Conservation (phyloP, 352 stramenopile genomes). For the Peronosclerospora sorghi region DNA sequence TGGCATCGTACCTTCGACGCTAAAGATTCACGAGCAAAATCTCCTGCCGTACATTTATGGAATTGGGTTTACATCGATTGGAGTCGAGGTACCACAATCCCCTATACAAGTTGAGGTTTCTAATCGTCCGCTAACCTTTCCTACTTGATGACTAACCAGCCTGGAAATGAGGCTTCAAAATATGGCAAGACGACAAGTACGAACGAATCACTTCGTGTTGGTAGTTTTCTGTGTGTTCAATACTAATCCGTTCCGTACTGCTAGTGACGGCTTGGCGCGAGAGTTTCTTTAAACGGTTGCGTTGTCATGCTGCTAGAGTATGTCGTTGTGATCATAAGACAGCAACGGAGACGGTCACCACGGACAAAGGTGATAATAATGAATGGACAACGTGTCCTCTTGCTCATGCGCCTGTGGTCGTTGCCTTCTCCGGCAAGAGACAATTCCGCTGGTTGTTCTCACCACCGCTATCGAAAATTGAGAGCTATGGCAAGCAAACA, state of each 20-base stretch:
- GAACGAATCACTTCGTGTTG: neutral
- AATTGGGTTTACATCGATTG: conserved; percentile 76
- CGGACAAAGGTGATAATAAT: conserved; percentile 1
- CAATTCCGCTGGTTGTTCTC: conserved; percentile 83
- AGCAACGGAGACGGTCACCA: neutral
- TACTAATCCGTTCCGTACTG: neutral
- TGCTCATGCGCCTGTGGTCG: conserved; percentile 50
- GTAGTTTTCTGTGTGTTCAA: neutral
- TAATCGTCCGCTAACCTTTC: conserved; percentile 4
- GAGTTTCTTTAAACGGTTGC: conserved; percentile 50
- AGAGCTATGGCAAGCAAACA: conserved; percentile 45
- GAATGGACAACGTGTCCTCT: conserved; percentile 17
- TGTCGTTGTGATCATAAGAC: conserved; percentile 29
- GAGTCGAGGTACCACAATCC: conserved; percentile 52
- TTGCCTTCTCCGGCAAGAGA: conserved; percentile 81
- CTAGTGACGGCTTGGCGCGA: conserved; percentile 51
- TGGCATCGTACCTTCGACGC: conserved; percentile 44
- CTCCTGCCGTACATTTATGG: conserved; percentile 45
- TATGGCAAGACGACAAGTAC: conserved; percentile 65
- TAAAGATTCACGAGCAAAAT: conserved; percentile 65
- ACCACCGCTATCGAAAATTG: conserved; percentile 52
- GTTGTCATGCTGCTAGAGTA: conserved; percentile 40
- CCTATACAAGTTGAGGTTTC: neutral
- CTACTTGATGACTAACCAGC: conserved; percentile 16
- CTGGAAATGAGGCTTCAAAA: conserved; percentile 74